Percentiles rank a stretch among this genome's conserved stretches.
Conservation (phyloP, 768 basidiomycete genomes). For the Neoboletus brunneissimus region DNA sequence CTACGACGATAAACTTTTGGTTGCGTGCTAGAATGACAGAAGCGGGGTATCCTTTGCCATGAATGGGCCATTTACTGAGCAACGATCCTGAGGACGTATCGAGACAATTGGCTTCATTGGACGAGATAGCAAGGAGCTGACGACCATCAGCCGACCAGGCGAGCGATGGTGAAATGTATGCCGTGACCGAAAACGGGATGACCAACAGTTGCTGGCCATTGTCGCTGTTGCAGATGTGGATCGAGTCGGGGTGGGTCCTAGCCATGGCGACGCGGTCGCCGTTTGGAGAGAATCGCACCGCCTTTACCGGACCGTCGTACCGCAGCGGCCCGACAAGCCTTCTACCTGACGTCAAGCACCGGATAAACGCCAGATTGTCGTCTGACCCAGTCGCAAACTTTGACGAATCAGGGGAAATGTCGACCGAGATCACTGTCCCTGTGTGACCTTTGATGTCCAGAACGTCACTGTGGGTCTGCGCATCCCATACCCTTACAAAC, state of each 20-base stretch:
- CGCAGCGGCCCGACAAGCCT: neutral
- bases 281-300: neutral
- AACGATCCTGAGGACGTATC: neutral
- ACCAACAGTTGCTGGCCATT: neutral
- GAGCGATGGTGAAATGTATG: neutral
- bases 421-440: neutral
- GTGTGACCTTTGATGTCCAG: neutral
- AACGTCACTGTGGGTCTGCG: neutral
- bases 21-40: neutral
- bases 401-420: neutral
- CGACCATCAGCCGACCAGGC: neutral
- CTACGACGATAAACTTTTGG: neutral
- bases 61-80: neutral
- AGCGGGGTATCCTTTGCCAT: rapidly evolving
- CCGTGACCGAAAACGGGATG: neutral
- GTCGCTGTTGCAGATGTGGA: neutral
- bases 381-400: neutral
- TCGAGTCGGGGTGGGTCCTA: neutral
- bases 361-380: neutral
- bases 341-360: neutral
- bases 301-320: neutral
- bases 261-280: constrained; percentile 7
- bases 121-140: neutral
- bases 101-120: no score
- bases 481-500: neutral